A percentile compares a stretch with the other conserved stretches of the same genome.
These are phyloP conservation scores for Leavenworthia alabamica DNA, from an alignment of 345 rosid species.

Conservation along the genomic window DNA sequence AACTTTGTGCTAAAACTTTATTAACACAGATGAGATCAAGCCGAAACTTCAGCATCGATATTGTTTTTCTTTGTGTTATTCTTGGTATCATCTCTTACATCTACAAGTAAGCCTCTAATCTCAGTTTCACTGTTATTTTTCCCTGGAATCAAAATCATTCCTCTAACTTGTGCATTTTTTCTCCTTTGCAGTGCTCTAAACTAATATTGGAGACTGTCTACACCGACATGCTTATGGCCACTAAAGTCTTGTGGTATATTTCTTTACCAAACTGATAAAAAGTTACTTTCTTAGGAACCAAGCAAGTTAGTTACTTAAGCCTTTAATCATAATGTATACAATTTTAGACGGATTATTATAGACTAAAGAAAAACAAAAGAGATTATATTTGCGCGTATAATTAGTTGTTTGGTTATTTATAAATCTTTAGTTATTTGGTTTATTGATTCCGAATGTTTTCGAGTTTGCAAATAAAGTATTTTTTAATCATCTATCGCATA, in stretches of 20 bases:
- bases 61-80: conserved; percentile 56
- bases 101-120: conserved; percentile 48
- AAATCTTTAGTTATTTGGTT: not conserved
- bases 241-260: conserved; percentile 10
- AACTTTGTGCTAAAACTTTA: too few species aligned
- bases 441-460: not conserved
- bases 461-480: not conserved
- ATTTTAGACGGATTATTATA: not conserved
- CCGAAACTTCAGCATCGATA: conserved; percentile 71
- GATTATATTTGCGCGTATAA: not conserved
- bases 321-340: not conserved
- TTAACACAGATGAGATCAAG: conserved; percentile 78
- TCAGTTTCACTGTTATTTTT: not conserved
- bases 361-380: not conserved
- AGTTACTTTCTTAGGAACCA: conserved; percentile 9
- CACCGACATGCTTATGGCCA: not conserved
- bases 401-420: not conserved
- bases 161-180: not conserved
- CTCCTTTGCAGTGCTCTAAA: conserved; percentile 14
- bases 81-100: conserved; percentile 65
- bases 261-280: not conserved
- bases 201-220: conserved; percentile 1
- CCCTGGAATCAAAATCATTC: not conserved
- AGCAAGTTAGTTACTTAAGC: not conserved
- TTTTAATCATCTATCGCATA: too few species aligned